phyloP scores from a whole-genome alignment of 345 rosid genomes.

The Rhodomyrtus tomentosa region DNA sequence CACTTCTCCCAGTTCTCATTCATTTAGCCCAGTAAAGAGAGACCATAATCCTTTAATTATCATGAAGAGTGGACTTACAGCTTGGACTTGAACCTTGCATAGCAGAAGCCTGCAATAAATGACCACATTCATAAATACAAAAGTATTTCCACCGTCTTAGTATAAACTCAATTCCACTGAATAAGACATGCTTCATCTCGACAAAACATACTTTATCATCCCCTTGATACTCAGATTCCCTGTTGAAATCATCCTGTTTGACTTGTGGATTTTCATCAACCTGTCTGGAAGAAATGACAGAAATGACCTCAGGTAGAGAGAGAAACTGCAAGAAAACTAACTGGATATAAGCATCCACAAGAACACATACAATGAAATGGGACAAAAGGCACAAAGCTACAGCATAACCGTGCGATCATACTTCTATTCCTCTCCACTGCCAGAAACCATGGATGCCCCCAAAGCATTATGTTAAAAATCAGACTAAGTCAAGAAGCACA shows the following conservation, averaged over 20 bases:
- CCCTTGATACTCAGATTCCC: background rate
- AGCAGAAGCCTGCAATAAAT: background rate
- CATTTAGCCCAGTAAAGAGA: background rate
- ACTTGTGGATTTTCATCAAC: constrained; percentile 1
- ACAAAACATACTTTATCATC: background rate
- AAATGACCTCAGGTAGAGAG: background rate
- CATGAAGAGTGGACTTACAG: background rate
- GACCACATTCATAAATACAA: background rate
- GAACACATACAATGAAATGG: background rate
- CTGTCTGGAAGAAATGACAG: background rate
- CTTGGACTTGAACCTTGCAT: background rate
- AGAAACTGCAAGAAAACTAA: background rate
- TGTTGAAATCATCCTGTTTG: background rate
- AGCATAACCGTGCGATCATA: background rate
- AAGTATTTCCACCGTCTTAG: background rate
- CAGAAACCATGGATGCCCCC: background rate
- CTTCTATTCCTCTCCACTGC: background rate
- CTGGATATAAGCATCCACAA: background rate
- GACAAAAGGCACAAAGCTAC: background rate
- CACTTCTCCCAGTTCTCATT: background rate
- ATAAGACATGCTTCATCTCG: background rate
- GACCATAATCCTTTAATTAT: background rate
- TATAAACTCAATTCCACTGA: background rate
- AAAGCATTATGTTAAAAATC: background rate
- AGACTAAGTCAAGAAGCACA: background rate